A percentile compares a stretch with the other conserved stretches of the same genome.
Evolutionary conservation across 2,329 filamentous ascomycete genomes (phyloP).

Genomic region (Exophiala phaeomuriformis): DNA sequence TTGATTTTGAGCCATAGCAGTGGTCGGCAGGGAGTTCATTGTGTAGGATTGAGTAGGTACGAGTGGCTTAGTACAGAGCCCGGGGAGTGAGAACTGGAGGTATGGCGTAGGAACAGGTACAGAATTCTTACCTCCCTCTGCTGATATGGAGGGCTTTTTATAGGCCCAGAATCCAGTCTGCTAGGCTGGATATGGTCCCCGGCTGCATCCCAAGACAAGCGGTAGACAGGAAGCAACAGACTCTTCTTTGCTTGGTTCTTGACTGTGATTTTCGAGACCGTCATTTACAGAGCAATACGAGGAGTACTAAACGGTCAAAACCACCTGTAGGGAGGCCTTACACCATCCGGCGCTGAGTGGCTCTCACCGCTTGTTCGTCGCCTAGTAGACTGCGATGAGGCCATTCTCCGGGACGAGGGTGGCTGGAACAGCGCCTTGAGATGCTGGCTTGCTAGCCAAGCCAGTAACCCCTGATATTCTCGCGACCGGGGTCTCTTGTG

Average conservation of each 20-base stretch:
- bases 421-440: not conserved
- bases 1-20: slow-evolving; percentile 10
- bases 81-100: not conserved
- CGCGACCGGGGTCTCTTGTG: not conserved
- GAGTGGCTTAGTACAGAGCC: not conserved
- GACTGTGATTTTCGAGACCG: not conserved
- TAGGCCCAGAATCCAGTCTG: not conserved
- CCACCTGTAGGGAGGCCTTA: not conserved
- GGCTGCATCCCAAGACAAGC: not conserved
- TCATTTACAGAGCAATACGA: slow-evolving; percentile 1
- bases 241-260: not conserved
- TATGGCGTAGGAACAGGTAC: not conserved
- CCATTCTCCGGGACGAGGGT: slow-evolving; percentile 8
- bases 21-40: not conserved
- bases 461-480: not conserved
- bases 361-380: not conserved
- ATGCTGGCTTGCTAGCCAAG: not conserved
- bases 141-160: not conserved
- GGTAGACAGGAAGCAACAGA: not conserved
- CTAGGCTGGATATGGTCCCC: not conserved
- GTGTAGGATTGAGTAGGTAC: not conserved
- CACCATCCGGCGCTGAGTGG: not conserved
- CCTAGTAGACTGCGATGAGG: slow-evolving; percentile 6
- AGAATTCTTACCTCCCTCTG: not conserved
- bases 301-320: not conserved